Conservation (phyloP, 2,329 filamentous ascomycete species). For the Botrytis fragariae region DNA sequence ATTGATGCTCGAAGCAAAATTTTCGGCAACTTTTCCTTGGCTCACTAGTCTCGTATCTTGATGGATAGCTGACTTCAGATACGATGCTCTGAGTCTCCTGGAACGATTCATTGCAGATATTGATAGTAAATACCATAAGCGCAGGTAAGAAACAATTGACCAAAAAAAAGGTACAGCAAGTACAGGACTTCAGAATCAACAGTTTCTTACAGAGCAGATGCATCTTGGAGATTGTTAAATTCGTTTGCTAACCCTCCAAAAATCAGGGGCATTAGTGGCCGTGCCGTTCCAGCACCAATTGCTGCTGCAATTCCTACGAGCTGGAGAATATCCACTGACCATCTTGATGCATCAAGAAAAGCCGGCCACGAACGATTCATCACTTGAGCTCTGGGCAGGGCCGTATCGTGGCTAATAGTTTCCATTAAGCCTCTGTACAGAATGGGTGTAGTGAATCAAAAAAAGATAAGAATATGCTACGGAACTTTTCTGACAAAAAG, state of each 20-base stretch:
- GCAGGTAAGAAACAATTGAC: slow-evolving; percentile 8
- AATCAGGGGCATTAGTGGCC: slow-evolving; percentile 56
- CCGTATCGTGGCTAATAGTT: neutral
- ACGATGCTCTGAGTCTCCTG: slow-evolving; percentile 6
- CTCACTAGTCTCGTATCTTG: slow-evolving; percentile 12
- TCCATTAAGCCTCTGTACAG: neutral
- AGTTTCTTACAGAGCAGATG: neutral
- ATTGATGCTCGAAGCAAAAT: slow-evolving; percentile 9
- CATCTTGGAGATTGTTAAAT: slow-evolving; percentile 14
- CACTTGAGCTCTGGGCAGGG: neutral
- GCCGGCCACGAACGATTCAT: neutral
- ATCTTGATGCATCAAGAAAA: neutral
- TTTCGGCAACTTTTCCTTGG: neutral
- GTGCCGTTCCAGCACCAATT: slow-evolving; percentile 55
- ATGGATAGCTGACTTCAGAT: slow-evolving; percentile 14
- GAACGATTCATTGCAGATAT: slow-evolving; percentile 18
- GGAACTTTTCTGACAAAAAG: neutral
- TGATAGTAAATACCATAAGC: slow-evolving; percentile 13
- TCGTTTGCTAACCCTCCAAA: slow-evolving; percentile 66
- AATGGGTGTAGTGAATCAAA: neutral
- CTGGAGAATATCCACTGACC: neutral
- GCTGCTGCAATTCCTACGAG: slow-evolving; percentile 33
- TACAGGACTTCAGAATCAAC: slow-evolving; percentile 7
- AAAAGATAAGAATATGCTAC: neutral
- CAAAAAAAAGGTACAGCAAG: slow-evolving; percentile 21